These are phyloP conservation scores for Colletotrichum coccodes DNA, from an alignment of 2,329 filamentous ascomycete species.

Conservation along the genomic window DNA sequence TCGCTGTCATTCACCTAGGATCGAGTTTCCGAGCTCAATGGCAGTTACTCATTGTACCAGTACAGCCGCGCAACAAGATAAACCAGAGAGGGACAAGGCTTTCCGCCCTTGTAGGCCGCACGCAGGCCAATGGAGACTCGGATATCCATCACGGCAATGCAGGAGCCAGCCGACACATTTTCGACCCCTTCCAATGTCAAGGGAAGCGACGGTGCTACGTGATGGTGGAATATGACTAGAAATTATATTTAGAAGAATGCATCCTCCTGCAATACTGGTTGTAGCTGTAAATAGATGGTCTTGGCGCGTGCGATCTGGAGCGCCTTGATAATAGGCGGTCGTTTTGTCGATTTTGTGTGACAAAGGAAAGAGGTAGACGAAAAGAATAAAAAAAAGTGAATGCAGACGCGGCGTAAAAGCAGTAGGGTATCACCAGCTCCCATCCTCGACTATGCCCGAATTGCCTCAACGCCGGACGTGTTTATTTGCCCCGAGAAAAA, in stretches of 20 bases:
- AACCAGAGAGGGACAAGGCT: no score
- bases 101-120: no score
- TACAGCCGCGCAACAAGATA: no score
- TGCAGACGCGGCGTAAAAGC: conserved; percentile 14
- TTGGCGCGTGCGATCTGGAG: neutral
- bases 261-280: neutral
- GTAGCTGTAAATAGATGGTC: conserved; percentile 7
- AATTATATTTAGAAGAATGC: conserved; percentile 17
- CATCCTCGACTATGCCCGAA: conserved; percentile 16
- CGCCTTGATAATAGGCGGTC: neutral
- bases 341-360: neutral
- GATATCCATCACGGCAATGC: no score
- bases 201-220: neutral
- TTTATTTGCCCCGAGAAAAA: neutral
- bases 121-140: no score
- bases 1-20: no score
- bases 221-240: neutral
- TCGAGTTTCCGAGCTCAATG: no score
- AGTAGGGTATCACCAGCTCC: conserved; percentile 27
- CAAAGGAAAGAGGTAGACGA: conserved; percentile 20
- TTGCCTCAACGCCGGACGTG: conserved; percentile 9
- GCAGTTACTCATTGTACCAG: no score
- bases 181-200: no score
- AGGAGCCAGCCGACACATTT: no score
- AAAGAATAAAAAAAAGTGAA: neutral